Evolutionary conservation across 2,329 filamentous ascomycete genomes (phyloP), one percentile per base, ranked within the genome.

Genomic region (Alternaria brassicae): DNA sequence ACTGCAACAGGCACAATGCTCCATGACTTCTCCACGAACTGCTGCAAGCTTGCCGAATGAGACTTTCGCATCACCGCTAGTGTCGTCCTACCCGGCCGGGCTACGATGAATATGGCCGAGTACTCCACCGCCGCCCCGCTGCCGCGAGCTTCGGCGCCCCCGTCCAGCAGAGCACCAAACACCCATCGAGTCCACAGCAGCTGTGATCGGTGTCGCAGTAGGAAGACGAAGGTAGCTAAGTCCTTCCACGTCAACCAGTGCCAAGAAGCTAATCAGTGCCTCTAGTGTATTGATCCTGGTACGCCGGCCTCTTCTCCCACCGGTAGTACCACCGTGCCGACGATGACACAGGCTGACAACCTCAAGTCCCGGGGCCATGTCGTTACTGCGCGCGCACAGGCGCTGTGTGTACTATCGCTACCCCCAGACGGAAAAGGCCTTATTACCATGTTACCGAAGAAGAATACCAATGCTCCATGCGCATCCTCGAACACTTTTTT

Each of bases 371-470:
- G 32, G 76, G 76, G 17, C 76, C 76, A 56, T 78, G 76, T 62
- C 72, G 73, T 45, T 78, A 78, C 56, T 78, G 76, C 57, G 73
- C 75, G 10, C 72, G 74, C 47, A 78, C 73, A 42, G 75, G 75
- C 41, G 72, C 75, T 7, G 58, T 67, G 6, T 78, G 76, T 56
- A 71, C 73, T 45, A 77, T 75, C 15, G 75, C 73, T 42, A 76
- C 74, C 23, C 75, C 74, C 42, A 69, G 76, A 41, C 62, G 73
- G 32, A 78, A 77, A 53, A 67, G 76, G 9, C 76, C 76, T 6
- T 78, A 76, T 59, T 78, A 78, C 58, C 76, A 78, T 71, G 76
- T 78, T 23, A 77, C 76, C 23, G 76, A 78, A 55, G 76, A 78
- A 49, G 76, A 78, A 56, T 78, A 78, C 37, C 74, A 76, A 52